Evolutionary conservation across 75 land plant species (phyloP).

Genomic region (Cryptomeria japonica): DNA sequence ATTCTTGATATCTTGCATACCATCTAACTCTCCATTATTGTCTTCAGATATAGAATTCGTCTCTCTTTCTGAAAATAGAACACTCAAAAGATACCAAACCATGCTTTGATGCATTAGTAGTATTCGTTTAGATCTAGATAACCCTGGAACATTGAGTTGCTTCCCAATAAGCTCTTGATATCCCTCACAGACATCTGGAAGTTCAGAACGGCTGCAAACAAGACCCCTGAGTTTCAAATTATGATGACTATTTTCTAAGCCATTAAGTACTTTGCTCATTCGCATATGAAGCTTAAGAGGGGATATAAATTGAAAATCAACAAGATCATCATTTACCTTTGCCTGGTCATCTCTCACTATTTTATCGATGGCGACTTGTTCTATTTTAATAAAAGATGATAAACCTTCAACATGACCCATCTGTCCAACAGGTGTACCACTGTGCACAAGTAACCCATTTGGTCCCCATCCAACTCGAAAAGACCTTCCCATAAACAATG

Average conservation of each 20-base stretch:
- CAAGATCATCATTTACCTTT: constrained; percentile 60
- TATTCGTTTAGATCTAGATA: constrained; percentile 53
- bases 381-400: constrained; percentile 75
- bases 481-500: constrained; percentile 87
- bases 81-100: constrained; percentile 87
- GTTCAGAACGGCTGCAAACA: constrained; percentile 46
- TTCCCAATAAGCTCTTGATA: constrained; percentile 69
- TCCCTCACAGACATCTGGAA: constrained; percentile 62
- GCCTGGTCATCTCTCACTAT: constrained; percentile 67
- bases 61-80: constrained; percentile 75
- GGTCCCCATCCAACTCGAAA: constrained; percentile 99
- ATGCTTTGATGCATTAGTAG: constrained; percentile 79
- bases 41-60: constrained; percentile 10
- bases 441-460: constrained; percentile 77
- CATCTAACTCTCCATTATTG: constrained; percentile 58
- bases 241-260: constrained; percentile 36
- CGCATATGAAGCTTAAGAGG: constrained; percentile 80
- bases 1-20: constrained; percentile 54
- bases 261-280: constrained; percentile 50
- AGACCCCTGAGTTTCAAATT: constrained; percentile 65
- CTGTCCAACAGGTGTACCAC: constrained; percentile 57
- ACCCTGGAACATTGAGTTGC: constrained; percentile 65
- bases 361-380: constrained; percentile 80
- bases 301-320: constrained; percentile 66
- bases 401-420: constrained; percentile 27